Conservation (phyloP, 1,284 basidiomycete species). For the Apiotrichum domesticum region DNA sequence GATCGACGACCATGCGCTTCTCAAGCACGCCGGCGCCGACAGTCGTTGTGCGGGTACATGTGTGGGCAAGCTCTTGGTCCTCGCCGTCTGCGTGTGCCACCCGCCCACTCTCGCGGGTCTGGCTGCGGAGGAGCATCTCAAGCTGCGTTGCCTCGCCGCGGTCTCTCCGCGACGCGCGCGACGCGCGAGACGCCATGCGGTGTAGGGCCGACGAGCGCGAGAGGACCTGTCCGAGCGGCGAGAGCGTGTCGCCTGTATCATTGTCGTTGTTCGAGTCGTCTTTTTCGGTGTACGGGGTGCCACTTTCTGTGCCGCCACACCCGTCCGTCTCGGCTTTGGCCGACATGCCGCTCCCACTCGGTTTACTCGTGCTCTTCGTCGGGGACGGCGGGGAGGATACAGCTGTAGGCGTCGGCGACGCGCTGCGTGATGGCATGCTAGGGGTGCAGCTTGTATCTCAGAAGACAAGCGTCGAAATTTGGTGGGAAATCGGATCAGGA, state of each 20-base stretch:
- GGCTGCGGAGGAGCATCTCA: conserved; percentile 7
- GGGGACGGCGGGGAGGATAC: too few species aligned
- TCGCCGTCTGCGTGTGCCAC: background rate
- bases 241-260: background rate
- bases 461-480: too few species aligned
- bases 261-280: background rate
- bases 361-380: too few species aligned
- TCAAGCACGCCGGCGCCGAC: conserved; percentile 6
- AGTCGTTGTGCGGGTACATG: background rate
- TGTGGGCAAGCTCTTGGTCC: too few species aligned
- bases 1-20: conserved; percentile 5
- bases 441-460: background rate
- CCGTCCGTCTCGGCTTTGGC: background rate
- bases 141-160: background rate
- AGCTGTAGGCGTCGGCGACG: background rate
- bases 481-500: too few species aligned
- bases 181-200: background rate
- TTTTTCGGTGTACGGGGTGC: too few species aligned
- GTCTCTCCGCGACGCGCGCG: background rate
- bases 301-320: background rate
- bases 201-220: background rate
- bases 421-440: background rate
- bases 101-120: conserved; percentile 4
- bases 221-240: background rate
- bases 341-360: background rate